Evolutionary conservation across 306 rosid genomes (phyloP).

Genomic region (Fagus sylvatica): DNA sequence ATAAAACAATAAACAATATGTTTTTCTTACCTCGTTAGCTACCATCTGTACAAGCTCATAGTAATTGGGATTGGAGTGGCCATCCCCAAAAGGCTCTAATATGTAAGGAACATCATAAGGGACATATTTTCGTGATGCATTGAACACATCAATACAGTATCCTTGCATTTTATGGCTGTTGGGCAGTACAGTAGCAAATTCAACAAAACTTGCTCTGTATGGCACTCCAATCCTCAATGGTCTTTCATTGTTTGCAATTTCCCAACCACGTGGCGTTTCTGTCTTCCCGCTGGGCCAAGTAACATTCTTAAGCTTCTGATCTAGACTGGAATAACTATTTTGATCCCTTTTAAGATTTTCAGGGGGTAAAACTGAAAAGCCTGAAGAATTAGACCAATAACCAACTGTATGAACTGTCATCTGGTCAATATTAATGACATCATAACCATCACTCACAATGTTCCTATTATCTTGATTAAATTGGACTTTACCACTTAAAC

Average conservation of each 20-base stretch:
- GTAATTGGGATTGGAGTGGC: constrained; percentile 73
- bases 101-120: constrained; percentile 76
- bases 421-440: constrained; percentile 64
- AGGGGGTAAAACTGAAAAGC: constrained; percentile 68
- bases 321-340: constrained; percentile 25
- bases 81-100: constrained; percentile 73
- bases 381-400: constrained; percentile 72
- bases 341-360: constrained; percentile 38
- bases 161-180: constrained; percentile 54
- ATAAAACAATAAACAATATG: background rate
- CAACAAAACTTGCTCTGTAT: constrained; percentile 78
- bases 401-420: constrained; percentile 52
- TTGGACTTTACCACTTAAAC: constrained; percentile 65
- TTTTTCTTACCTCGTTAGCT: constrained; percentile 58
- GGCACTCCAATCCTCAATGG: constrained; percentile 93
- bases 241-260: constrained; percentile 61
- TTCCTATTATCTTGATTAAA: constrained; percentile 55
- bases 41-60: constrained; percentile 63
- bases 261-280: constrained; percentile 91
- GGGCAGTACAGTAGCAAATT: constrained; percentile 61
- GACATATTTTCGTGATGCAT: constrained; percentile 58
- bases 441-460: constrained; percentile 62
- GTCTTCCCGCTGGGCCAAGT: constrained; percentile 91
- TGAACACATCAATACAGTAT: constrained; percentile 77
- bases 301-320: constrained; percentile 66